Percentiles rank a stretch among this genome's conserved stretches.
phyloP scores from a whole-genome alignment of 176 grass and related monocot species.

The barley (Hordeum vulgare) region MorexV3_pseudomolecules_assembly NC_058521.1:483038080-483038579 shows the following conservation, averaged over 20 bases:
- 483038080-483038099: not conserved
- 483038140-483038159: not conserved
- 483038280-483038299: not conserved
- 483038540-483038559: slow-evolving; percentile 11
- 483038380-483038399: not conserved
- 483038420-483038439: slow-evolving; percentile 42
- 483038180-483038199: slow-evolving; percentile 17
- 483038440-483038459: slow-evolving; percentile 27
- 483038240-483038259: too few species aligned
- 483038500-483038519: not conserved
- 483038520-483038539: slow-evolving; percentile 30
- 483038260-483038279: slow-evolving; percentile 15
- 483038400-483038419: not conserved
- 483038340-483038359: not conserved
- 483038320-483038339: not conserved
- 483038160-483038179: slow-evolving; percentile 31
- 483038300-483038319: slow-evolving; percentile 1
- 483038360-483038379: not conserved
- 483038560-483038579: too few species aligned
- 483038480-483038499: slow-evolving; percentile 34
- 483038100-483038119: slow-evolving; percentile 11
- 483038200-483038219: not conserved
- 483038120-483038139: not conserved
- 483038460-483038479: slow-evolving; percentile 4
- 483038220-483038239: slow-evolving; percentile 18